Conservation (phyloP, 2,329 filamentous ascomycete species). For the Cladorrhinum sp. region DNA sequence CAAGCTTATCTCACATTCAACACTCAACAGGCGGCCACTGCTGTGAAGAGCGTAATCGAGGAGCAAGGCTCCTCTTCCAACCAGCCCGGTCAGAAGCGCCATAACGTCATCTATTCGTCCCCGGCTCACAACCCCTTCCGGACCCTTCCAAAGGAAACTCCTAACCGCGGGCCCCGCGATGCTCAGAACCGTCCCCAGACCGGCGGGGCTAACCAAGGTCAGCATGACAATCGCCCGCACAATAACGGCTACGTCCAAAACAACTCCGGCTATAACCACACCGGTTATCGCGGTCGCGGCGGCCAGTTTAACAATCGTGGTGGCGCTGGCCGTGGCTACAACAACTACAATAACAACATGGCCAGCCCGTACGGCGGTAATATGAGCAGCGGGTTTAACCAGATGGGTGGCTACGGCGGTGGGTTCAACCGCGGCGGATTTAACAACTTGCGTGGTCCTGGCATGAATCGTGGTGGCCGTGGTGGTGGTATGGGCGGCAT, state of each 20-base stretch:
- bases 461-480: conserved; percentile 48
- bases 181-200: conserved; percentile 47
- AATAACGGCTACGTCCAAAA: conserved; percentile 39
- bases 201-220: not conserved
- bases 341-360: conserved; percentile 34
- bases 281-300: conserved; percentile 48
- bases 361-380: conserved; percentile 41
- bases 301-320: conserved; percentile 55
- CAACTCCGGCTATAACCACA: conserved; percentile 33
- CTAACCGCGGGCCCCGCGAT: conserved; percentile 64
- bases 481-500: conserved; percentile 47
- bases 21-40: conserved; percentile 79
- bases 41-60: conserved; percentile 79
- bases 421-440: conserved; percentile 48
- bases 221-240: not conserved
- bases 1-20: conserved; percentile 83
- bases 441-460: conserved; percentile 37
- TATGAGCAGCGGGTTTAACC: conserved; percentile 38
- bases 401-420: conserved; percentile 47
- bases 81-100: conserved; percentile 62
- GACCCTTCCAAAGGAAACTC: conserved; percentile 85
- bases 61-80: conserved; percentile 51
- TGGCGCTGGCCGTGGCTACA: conserved; percentile 40
- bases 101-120: conserved; percentile 70
- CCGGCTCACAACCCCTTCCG: conserved; percentile 83